Evolutionary conservation across 202 grass and related monocot species (phyloP).

Genomic region (Bolboschoenoplectus hybrid): DNA sequence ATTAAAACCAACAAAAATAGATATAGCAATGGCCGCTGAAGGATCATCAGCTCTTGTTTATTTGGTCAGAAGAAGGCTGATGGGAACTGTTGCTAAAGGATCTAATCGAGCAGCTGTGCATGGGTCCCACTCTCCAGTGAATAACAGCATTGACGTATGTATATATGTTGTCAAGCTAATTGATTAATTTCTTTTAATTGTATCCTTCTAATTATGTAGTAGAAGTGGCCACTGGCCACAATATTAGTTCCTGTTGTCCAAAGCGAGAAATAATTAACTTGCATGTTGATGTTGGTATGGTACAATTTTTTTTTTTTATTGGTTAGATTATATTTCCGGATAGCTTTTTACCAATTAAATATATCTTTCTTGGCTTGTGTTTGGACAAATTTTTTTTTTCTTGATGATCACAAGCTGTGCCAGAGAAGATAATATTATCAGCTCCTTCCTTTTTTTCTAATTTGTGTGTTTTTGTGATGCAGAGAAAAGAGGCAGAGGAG

Average conservation of each 20-base stretch:
- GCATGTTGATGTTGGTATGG: background rate
- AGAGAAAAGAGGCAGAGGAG: conserved; percentile 38
- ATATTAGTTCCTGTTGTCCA: background rate
- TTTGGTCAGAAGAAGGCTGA: conserved; percentile 28
- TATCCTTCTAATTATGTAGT: background rate
- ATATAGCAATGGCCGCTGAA: background rate
- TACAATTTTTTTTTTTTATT: background rate
- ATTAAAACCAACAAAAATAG: background rate
- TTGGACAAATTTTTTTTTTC: background rate
- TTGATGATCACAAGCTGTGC: background rate
- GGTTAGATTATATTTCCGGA: background rate
- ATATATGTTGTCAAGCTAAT: conserved; percentile 13
- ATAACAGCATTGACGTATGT: conserved; percentile 19
- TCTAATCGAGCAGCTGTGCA: conserved; percentile 48
- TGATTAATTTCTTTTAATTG: background rate
- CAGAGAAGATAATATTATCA: background rate
- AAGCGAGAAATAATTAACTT: background rate
- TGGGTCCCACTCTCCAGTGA: conserved; percentile 39
- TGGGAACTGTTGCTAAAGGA: conserved; percentile 50
- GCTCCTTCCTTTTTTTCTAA: background rate
- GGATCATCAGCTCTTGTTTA: background rate
- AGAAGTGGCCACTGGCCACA: background rate
- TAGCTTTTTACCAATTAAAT: background rate
- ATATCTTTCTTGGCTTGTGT: background rate
- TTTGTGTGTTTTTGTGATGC: conserved; percentile 21